phyloP scores from a whole-genome alignment of 164 flowering plant genomes.

The Dillenia turbinata region DNA sequence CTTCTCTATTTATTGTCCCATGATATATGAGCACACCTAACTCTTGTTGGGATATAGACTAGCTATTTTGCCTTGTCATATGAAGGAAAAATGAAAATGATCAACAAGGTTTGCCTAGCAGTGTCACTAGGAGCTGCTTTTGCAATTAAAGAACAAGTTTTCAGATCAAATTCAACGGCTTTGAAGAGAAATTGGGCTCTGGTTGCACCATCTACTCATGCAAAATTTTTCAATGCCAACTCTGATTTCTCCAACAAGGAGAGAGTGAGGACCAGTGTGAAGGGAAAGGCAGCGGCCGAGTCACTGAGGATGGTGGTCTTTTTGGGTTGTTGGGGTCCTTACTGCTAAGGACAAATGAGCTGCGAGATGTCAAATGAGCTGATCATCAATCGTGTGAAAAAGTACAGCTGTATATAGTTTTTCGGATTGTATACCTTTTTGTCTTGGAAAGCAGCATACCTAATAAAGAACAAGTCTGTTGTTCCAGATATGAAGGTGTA shows the following conservation, averaged over 20 bases:
- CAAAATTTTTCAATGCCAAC: background rate
- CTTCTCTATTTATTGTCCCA: background rate
- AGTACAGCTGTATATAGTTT: no score
- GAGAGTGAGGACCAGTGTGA: slow-evolving; percentile 1
- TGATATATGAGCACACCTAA: background rate
- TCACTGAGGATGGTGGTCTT: slow-evolving; percentile 11
- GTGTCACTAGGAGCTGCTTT: background rate
- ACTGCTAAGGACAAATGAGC: background rate
- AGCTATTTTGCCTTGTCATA: background rate
- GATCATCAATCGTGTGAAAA: slow-evolving; percentile 1
- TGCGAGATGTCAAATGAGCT: no score
- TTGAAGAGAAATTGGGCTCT: background rate
- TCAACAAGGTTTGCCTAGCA: background rate
- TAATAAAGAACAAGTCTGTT: no score
- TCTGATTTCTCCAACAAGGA: background rate
- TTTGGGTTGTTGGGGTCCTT: slow-evolving; percentile 20
- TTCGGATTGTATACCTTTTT: slow-evolving; percentile 3
- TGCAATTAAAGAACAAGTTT: background rate
- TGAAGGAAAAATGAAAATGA: background rate
- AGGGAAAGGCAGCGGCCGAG: slow-evolving; percentile 10
- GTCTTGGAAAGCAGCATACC: slow-evolving; percentile 11
- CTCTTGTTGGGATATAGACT: background rate
- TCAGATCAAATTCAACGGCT: background rate
- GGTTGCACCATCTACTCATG: background rate
- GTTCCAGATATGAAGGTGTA: no score